Evolutionary conservation across 202 grass and related monocot genomes (phyloP), one percentile per base, ranked within the genome.

Genomic region (Schoenoplectus tabernaemontani): DNA sequence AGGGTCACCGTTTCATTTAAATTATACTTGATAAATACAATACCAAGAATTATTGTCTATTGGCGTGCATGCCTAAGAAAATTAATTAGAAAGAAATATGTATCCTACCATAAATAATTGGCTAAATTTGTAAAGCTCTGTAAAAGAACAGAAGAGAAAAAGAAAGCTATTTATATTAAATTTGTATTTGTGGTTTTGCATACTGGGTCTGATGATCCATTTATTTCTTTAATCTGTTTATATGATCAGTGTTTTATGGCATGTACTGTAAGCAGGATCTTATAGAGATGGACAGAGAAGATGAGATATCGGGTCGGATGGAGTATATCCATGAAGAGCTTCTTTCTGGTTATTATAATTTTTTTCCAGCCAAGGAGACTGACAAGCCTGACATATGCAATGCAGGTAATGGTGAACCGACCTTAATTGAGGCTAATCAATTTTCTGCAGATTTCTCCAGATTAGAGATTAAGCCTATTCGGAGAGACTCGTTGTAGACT

Each of bases 221-320:
- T 44, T n/a, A n/a, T n/a, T n/a, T n/a, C 9, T 61, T 71, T 64
- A 54, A 3, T 42, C 6, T 23, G 7, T 9, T 13, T 3, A 19
- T 50, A 38, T 85, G 28, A 83, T 54, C 54, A n/a, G 5, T 78
- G 26, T 82, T 4, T 38, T 39, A 41, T n/a, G n/a, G 37, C 8
- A 84, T 82, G 82, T 34, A 50, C 65, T 57, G 42, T 61, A 48
- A 57, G 50, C 81, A 97, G 93, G 93, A 97, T 79, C 82, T 98
- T 32, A 95, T 95, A 66, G 91, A 98, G 60, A 80, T 94, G 83
- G 96, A 98, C 69, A 92, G 91, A 83, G 86, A 95, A 23, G 91
- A 98, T 22, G 96, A 98, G 46, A 81, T 87, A 46, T 86, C 84
- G 0, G 96, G 91, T 70, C 87, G 88, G 84, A 95, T 91, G 88